Conservation (phyloP, 192 early-diverging fungal species). For the Coemansia aciculifera region DNA sequence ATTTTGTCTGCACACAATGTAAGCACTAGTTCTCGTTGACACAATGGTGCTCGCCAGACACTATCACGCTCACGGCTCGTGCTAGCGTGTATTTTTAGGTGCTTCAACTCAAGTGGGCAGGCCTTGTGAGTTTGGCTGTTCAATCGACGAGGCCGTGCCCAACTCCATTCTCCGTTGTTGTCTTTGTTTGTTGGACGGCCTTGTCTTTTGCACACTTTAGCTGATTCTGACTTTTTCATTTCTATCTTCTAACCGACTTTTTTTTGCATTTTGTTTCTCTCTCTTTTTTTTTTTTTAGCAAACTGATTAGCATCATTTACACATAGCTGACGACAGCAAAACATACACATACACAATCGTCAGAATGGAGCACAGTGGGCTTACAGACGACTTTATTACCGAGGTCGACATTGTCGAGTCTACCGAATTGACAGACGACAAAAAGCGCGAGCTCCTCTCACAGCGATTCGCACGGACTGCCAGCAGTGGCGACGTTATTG, state of each 20-base stretch:
- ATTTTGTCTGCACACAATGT: constrained; percentile 1
- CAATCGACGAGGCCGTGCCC: background rate
- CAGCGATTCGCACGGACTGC: constrained; percentile 68
- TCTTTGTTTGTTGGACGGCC: background rate
- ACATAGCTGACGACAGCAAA: constrained; percentile 6
- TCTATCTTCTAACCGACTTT: background rate
- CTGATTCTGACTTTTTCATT: background rate
- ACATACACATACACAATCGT: background rate
- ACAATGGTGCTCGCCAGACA: background rate
- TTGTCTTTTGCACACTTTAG: constrained; percentile 8
- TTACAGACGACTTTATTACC: constrained; percentile 34
- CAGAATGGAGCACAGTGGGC: constrained; percentile 22
- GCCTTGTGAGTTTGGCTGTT: background rate
- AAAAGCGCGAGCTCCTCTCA: constrained; percentile 62
- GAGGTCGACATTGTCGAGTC: constrained; percentile 47
- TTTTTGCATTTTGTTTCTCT: background rate
- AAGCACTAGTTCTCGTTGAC: constrained; percentile 12
- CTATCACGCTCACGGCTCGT: constrained; percentile 5
- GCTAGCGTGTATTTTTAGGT: constrained; percentile 9
- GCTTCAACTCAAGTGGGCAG: background rate
- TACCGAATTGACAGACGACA: constrained; percentile 44
- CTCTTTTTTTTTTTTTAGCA: background rate
- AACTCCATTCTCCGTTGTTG: background rate
- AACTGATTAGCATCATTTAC: constrained; percentile 1
- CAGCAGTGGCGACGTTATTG: constrained; percentile 72